Base-by-base conservation (phyloP, 345 rosid genomes). In the Citrus inodora region DNA sequence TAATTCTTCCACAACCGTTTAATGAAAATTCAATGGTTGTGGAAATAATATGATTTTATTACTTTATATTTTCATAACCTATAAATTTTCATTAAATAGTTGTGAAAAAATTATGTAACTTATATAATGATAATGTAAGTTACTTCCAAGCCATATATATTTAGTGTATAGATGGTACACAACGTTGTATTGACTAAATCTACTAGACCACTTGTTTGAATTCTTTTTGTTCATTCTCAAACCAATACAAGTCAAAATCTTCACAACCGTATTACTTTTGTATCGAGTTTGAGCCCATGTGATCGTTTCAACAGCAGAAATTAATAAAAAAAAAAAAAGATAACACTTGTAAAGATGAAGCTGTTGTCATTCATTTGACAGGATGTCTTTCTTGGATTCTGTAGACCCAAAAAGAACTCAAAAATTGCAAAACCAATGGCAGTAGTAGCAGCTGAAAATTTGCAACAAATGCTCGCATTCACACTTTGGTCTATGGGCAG, bases 321-420 rank as follows among this genome's bases (percentile, higher is more conserved):
- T 3, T 53, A 19, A 77, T 71, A 63, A 8, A 2, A 9, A 2
- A 9, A 2, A 9, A 14, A 6, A 58, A 24, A 21, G 35, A 46
- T 6, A 42, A 46, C 8, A 40, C 25, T 40, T 1, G 3, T 8
- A 40, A 37, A 13, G 11, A 25, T 55, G 42, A 9, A 30, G 30
- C 63, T 48, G 46, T 75, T 64, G 61, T 75, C 46, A 14, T 63
- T 46, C 42, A 28, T 75, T 64, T 64, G 70, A 64, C 78, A 75
- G 78, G 70, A 63, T 63, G 70, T 63, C 77, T 63, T 73, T 63
- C 60, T 75, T 63, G 61, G 62, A 64, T 75, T 48, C 30, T 48
- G 66, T 24, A 13, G 7, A 40, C 46, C 46, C 46, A 40, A 40
- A 40, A 40, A 40, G 10, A 24, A 24, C 0, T 9, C 10, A 5